A percentile compares a stretch with the other conserved stretches of the same genome.
phyloP scores from a whole-genome alignment of 73 alveolate species.

The Effrenium voratum region DNA sequence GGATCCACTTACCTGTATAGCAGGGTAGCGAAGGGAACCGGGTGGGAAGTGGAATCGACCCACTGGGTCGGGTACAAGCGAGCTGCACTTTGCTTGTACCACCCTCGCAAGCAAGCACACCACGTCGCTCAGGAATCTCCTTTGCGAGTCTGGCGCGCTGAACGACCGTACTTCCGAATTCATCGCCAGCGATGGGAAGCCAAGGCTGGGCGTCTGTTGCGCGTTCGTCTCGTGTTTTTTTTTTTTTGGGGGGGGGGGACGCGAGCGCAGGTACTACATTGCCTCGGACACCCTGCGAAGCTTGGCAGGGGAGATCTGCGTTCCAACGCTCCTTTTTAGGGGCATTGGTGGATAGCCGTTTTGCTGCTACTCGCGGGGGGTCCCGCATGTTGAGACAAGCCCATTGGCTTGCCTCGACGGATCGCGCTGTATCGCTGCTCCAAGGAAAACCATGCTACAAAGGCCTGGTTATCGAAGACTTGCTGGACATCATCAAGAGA shows the following conservation, averaged over 20 bases:
- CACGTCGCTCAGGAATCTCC: slow-evolving; percentile 43
- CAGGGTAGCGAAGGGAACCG: too few relatives aligned
- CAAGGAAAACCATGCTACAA: slow-evolving; percentile 73
- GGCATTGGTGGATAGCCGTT: too few relatives aligned
- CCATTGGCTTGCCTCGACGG: too few relatives aligned
- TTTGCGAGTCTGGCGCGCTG: slow-evolving; percentile 31
- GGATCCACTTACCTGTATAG: too few relatives aligned
- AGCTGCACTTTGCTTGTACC: too few relatives aligned
- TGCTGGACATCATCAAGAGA: slow-evolving; percentile 69
- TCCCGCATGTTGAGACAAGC: too few relatives aligned
- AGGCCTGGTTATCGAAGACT: slow-evolving; percentile 84
- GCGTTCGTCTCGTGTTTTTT: background rate
- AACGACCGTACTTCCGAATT: slow-evolving; percentile 48
- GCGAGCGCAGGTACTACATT: slow-evolving; percentile 21
- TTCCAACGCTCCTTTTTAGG: too few relatives aligned
- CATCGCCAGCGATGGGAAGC: slow-evolving; percentile 73
- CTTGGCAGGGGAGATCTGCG: too few relatives aligned
- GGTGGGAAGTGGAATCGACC: too few relatives aligned
- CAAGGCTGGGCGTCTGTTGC: background rate
- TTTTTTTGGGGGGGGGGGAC: background rate
- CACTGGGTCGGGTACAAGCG: too few relatives aligned
- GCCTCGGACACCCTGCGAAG: slow-evolving; percentile 59
- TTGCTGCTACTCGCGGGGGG: too few relatives aligned
- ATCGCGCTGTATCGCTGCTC: background rate
- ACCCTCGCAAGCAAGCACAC: too few relatives aligned